phyloP scores from a whole-genome alignment of 495 filamentous ascomycete species.

The Podospora pseudoanserina region DNA sequence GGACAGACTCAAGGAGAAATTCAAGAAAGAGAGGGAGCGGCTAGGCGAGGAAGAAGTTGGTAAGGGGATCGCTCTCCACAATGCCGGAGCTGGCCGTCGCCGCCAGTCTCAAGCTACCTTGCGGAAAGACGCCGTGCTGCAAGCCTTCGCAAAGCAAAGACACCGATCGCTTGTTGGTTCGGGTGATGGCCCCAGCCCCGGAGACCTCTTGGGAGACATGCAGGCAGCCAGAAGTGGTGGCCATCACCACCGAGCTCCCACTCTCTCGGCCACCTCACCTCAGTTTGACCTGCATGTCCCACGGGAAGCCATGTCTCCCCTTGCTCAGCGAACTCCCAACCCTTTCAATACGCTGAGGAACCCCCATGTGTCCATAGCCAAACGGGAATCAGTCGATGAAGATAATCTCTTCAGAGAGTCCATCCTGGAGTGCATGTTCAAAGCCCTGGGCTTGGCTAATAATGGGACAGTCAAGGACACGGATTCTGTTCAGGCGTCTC shows the following conservation, averaged over 20 bases:
- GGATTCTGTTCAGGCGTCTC: conserved; percentile 78
- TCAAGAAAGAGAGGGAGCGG: conserved; percentile 78
- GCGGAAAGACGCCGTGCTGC: conserved; percentile 76
- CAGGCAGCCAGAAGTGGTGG: conserved; percentile 59
- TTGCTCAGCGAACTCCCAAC: conserved; percentile 55
- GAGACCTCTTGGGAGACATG: conserved; percentile 77
- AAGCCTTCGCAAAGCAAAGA: conserved; percentile 53
- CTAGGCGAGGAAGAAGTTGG: conserved; percentile 76
- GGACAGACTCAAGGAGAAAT: conserved; percentile 88
- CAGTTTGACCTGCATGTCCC: conserved; percentile 16
- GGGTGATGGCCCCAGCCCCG: conserved; percentile 56
- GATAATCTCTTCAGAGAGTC: conserved; percentile 84
- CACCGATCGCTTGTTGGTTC: conserved; percentile 32
- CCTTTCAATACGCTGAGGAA: conserved; percentile 58
- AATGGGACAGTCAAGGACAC: conserved; percentile 61
- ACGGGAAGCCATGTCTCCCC: conserved; percentile 46
- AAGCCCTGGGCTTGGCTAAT: conserved; percentile 79
- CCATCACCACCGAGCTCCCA: conserved; percentile 14
- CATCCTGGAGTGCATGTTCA: conserved; percentile 92
- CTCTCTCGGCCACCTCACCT: conserved; percentile 10
- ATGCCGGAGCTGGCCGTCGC: conserved; percentile 59
- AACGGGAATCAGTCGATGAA: conserved; percentile 76
- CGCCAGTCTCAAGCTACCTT: conserved; percentile 70
- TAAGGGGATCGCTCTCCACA: conserved; percentile 95
- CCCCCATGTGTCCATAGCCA: conserved; percentile 52